These are phyloP conservation scores for Exophiala aquamarina DNA, from an alignment of 2,329 filamentous ascomycete genomes.

Conservation along the genomic window DNA sequence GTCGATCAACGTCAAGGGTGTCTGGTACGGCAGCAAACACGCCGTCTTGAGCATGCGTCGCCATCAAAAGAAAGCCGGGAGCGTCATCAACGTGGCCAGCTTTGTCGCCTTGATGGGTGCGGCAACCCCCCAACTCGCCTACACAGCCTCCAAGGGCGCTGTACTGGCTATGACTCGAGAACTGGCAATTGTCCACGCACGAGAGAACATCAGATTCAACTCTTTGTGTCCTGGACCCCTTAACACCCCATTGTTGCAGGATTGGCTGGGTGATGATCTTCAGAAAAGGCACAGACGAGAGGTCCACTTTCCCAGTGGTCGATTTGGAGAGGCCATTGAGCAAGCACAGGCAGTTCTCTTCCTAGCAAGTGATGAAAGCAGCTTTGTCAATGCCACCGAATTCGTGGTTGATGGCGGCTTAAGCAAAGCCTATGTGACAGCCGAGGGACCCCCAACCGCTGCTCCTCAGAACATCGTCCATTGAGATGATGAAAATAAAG, in stretches of 20 bases:
- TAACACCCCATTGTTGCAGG: constrained; percentile 87
- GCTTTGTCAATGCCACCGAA: constrained; percentile 86
- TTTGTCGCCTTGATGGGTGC: constrained; percentile 30
- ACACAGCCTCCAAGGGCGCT: constrained; percentile 91
- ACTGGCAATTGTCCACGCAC: constrained; percentile 82
- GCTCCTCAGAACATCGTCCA: constrained; percentile 49
- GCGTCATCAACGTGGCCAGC: constrained; percentile 29
- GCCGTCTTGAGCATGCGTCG: constrained; percentile 78
- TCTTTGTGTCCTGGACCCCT: constrained; percentile 84
- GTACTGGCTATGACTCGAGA: constrained; percentile 88
- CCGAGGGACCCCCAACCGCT: constrained; percentile 56
- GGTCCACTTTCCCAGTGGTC: constrained; percentile 83
- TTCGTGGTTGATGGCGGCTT: constrained; percentile 96
- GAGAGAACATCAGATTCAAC: constrained; percentile 89
- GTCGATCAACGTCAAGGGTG: constrained; percentile 93
- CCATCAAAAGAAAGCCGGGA: constrained; percentile 75
- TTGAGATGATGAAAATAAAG: too few relatives aligned
- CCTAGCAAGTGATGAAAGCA: constrained; percentile 81
- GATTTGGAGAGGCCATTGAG: constrained; percentile 92
- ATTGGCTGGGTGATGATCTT: constrained; percentile 87
- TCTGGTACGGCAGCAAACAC: constrained; percentile 96
- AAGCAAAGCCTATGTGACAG: constrained; percentile 81
- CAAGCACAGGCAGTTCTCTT: constrained; percentile 88
- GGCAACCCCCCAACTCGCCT: constrained; percentile 53
- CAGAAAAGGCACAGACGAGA: constrained; percentile 79